A percentile compares a stretch with the other conserved stretches of the same genome.
These are phyloP conservation scores for Amyloporia xantha DNA, from an alignment of 768 basidiomycete genomes.

Conservation along the genomic window DNA sequence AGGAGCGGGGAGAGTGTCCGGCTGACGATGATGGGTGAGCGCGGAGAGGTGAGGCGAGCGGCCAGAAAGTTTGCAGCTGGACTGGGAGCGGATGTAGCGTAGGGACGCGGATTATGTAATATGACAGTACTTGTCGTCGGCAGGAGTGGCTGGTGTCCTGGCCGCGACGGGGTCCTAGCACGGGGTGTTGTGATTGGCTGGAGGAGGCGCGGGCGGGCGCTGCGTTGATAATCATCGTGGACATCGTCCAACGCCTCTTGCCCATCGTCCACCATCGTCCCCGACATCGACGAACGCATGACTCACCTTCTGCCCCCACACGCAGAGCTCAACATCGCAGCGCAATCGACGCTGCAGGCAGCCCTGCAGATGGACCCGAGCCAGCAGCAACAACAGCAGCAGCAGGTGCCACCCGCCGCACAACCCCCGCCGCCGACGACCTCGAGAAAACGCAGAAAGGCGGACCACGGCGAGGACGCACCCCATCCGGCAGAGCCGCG, in stretches of 20 bases:
- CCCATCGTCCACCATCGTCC: conserved; percentile 5
- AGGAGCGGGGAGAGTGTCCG: conserved; percentile 35
- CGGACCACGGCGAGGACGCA: conserved; percentile 46
- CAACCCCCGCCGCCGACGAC: conserved; percentile 30
- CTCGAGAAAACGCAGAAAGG: conserved; percentile 50
- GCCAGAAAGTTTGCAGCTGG: conserved; percentile 46
- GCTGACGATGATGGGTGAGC: conserved; percentile 89
- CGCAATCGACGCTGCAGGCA: conserved; percentile 49
- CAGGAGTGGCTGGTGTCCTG: too few species aligned
- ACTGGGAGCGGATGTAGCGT: conserved; percentile 33
- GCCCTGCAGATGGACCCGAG: conserved; percentile 66
- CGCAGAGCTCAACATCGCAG: conserved; percentile 34
- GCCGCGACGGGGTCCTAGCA: too few species aligned
- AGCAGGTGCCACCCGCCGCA: conserved; percentile 27
- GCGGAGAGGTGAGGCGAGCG: conserved; percentile 65
- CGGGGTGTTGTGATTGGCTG: too few species aligned
- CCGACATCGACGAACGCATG: conserved; percentile 24
- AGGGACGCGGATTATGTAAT: too few species aligned
- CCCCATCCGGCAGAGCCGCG: conserved; percentile 62
- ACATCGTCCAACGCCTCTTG: conserved; percentile 7
- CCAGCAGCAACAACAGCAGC: conserved; percentile 41
- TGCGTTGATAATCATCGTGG: conserved; percentile 5
- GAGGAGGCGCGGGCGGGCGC: not conserved
- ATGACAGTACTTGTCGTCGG: too few species aligned
- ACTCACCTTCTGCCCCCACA: conserved; percentile 44